Evolutionary conservation across 495 filamentous ascomycete genomes (phyloP).

Genomic region (Tuber microsphaerosporum): DNA sequence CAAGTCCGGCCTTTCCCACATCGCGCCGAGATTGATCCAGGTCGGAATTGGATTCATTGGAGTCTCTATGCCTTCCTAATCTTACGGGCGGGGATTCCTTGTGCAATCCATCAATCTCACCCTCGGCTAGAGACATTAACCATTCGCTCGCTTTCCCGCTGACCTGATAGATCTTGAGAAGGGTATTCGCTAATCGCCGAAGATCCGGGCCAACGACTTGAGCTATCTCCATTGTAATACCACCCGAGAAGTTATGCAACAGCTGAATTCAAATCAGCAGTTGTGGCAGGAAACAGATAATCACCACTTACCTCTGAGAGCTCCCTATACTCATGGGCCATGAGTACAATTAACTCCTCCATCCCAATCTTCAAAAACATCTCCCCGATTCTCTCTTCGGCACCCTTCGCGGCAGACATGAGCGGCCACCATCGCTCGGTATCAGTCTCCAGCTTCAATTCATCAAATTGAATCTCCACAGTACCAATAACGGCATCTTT

Average conservation of each 20-base stretch:
- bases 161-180: conserved; percentile 93
- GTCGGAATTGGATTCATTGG: conserved; percentile 32
- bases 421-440: conserved; percentile 87
- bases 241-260: conserved; percentile 73
- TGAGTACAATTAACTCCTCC: conserved; percentile 82
- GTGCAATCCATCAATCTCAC: conserved; percentile 88
- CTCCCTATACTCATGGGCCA: conserved; percentile 74
- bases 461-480: conserved; percentile 77
- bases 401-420: conserved; percentile 55
- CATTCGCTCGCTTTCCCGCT: conserved; percentile 82
- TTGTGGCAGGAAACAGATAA: background rate
- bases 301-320: conserved; percentile 54
- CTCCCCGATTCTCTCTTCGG: conserved; percentile 67
- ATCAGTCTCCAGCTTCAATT: conserved; percentile 69
- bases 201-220: conserved; percentile 69
- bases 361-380: conserved; percentile 76
- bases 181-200: conserved; percentile 70
- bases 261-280: conserved; percentile 43
- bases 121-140: conserved; percentile 87
- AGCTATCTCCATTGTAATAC: conserved; percentile 77
- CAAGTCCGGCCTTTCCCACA: conserved; percentile 56
- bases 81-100: conserved; percentile 58
- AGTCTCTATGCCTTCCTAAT: conserved; percentile 25
- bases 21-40: conserved; percentile 48
- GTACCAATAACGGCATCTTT: conserved; percentile 60